Base-by-base conservation (phyloP, 495 filamentous ascomycete genomes). In the Penicillium mononematosum region DNA sequence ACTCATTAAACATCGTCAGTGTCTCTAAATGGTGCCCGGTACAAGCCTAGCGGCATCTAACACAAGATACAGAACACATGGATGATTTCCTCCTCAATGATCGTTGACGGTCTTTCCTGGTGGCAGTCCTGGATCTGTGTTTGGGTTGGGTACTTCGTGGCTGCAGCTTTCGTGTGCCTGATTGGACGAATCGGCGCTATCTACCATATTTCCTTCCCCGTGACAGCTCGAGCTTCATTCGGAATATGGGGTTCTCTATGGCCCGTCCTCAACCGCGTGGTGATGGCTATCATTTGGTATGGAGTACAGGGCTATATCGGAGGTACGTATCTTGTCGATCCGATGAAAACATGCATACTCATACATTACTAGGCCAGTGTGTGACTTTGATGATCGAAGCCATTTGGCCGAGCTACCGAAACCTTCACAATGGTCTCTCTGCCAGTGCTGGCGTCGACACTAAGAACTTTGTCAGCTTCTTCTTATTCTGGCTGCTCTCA, bases 121-220 rank as follows among this genome's bases (percentile, higher is more conserved):
- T 97, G 92, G 92, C 91, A 96, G 72, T 85, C 90, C 3, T 96
- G 92, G 92, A 76, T 96, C 12, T 94, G 90, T 68, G 85, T 87
- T 41, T 91, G 88, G 88, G 76, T 90, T 24, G 92, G 92, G 49
- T 96, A 96, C 66, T 78, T 84, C 41, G 85, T 96, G 58, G 83
- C 90, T 0, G 90, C 81, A 19, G 73, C 63, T 59, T 94, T 96
- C 71, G 83, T 96, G 57, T 86, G 82, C 63, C 49, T 85, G 63
- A 92, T 89, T 17, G 91, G 91, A 67, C 87, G 90, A 49, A 94
- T 96, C 60, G 91, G 91, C 51, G 88, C 91, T n/a, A 87, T 84
- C 29, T 96, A 96, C 73, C 88, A 92, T 71, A 89, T 94, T 46
- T 88, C 88, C 3, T 96, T 94, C 69, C 91, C 91, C 4, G 90